Base-by-base conservation (phyloP, 345 rosid genomes). In the Corchorus capsularis region DNA sequence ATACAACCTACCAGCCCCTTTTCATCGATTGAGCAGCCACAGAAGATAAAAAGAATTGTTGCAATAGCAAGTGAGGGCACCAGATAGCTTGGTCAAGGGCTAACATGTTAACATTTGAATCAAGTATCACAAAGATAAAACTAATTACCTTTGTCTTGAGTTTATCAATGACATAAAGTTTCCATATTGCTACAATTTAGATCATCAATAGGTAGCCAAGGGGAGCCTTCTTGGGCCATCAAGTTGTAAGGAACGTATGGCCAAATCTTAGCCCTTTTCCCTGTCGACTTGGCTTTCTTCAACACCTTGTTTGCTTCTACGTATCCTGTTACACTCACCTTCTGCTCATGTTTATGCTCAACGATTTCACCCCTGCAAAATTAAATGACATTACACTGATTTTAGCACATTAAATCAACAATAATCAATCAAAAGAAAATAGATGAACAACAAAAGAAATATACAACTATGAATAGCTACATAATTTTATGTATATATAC, bases 211-310 rank as follows among this genome's bases (percentile, higher is more conserved):
- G 27, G 73, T 85, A 85, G 59, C 99, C 98, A 57, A 97, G 92
- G 19, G 99, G 99, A 7, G 99, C 99, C 72, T 82, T 93, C 91
- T 96, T 91, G 96, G 49, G 98, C 92, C 89, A 96, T 97, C 74
- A 93, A 50, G 75, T 86, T 89, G 87, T 92, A 96, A 34, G 97
- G 97, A 5, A 96, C 86, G 50, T 92, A 96, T 0, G 99, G 99
- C 99, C 99, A 93, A 59, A 96, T 86, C 92, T 96, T 98, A 45
- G 89, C 93, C 82, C 79, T 96, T 82, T 96, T 96, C 77, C 99
- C 98, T 3, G 95, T 96, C 54, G 93, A 75, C 72, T 90, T 92
- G 6, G 98, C 99, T 85, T 87, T 91, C 89, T 92, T 91, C 80
- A 96, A 68, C 49, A 96, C 97, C 83, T 92, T 92, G 85, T 65